Conservation (phyloP, 768 basidiomycete species). For the Leccinum variicolor region DNA sequence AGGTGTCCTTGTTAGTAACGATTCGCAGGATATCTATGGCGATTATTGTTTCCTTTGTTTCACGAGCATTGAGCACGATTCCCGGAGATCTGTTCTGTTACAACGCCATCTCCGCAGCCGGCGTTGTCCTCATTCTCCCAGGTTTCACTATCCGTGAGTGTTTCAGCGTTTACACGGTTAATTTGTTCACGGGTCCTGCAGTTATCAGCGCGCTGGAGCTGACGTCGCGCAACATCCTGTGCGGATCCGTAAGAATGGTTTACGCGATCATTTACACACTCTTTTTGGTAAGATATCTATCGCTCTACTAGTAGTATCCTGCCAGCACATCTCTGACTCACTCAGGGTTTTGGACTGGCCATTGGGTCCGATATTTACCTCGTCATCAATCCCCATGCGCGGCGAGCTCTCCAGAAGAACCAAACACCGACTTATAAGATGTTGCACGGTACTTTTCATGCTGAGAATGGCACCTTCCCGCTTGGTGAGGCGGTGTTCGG, state of each 20-base stretch:
- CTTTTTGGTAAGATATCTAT: constrained; percentile 52
- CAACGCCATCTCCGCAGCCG: constrained; percentile 84
- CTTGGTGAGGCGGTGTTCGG: constrained; percentile 46
- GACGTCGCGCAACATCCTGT: constrained; percentile 77
- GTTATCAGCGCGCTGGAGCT: constrained; percentile 79
- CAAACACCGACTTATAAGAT: constrained; percentile 39
- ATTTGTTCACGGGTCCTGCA: constrained; percentile 22
- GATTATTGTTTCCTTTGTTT: constrained; percentile 80
- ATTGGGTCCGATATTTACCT: constrained; percentile 83
- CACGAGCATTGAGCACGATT: constrained; percentile 75
- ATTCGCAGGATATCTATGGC: constrained; percentile 70
- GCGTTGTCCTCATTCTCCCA: constrained; percentile 87
- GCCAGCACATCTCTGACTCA: constrained; percentile 2
- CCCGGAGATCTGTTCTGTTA: constrained; percentile 81
- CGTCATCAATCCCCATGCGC: constrained; percentile 59
- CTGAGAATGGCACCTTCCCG: constrained; percentile 46
- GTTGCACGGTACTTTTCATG: constrained; percentile 52
- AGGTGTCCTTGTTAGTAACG: neutral
- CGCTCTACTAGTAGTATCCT: neutral
- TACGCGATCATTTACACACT: constrained; percentile 86
- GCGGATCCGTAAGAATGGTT: constrained; percentile 79
- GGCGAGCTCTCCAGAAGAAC: constrained; percentile 31
- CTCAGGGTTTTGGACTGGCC: constrained; percentile 77
- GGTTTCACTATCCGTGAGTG: constrained; percentile 76
- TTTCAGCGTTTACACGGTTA: constrained; percentile 2